Conservation (phyloP, 2,329 filamentous ascomycete species). For the Shiraia bambusicola region DNA sequence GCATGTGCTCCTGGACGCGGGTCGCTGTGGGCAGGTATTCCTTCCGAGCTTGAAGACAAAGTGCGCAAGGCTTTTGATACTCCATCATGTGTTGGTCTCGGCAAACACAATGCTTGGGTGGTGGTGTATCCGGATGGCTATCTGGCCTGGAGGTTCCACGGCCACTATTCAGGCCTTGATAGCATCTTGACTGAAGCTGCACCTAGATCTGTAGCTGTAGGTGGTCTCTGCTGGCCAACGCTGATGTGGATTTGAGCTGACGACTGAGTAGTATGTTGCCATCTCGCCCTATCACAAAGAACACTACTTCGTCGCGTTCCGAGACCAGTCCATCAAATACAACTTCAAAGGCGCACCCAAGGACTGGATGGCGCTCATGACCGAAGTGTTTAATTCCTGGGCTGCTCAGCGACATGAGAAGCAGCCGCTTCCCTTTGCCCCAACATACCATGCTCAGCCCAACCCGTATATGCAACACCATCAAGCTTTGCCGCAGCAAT, state of each 20-base stretch:
- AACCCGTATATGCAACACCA: slow-evolving; percentile 9
- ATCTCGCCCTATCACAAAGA: slow-evolving; percentile 37
- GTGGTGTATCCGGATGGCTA: slow-evolving; percentile 37
- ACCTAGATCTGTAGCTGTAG: slow-evolving; percentile 31
- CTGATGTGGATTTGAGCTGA: neutral
- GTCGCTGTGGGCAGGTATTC: slow-evolving; percentile 39
- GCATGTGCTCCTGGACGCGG: slow-evolving; percentile 33
- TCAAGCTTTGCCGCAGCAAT: slow-evolving; percentile 6
- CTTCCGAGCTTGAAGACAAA: slow-evolving; percentile 35
- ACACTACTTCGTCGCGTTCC: slow-evolving; percentile 39
- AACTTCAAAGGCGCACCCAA: slow-evolving; percentile 34
- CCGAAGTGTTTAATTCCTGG: slow-evolving; percentile 35
- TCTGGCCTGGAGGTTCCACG: slow-evolving; percentile 37
- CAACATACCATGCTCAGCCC: slow-evolving; percentile 8
- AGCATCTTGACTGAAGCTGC: slow-evolving; percentile 29
- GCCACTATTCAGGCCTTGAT: slow-evolving; percentile 30
- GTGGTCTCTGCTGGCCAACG: slow-evolving; percentile 9
- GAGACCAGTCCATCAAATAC: slow-evolving; percentile 36
- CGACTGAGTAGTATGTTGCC: slow-evolving; percentile 32
- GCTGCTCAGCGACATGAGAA: slow-evolving; percentile 25
- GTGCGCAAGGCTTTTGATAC: slow-evolving; percentile 37
- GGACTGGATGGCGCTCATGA: slow-evolving; percentile 40
- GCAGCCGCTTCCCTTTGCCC: slow-evolving; percentile 14
- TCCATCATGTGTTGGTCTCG: slow-evolving; percentile 32
- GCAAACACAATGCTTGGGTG: slow-evolving; percentile 37